A percentile compares a stretch with the other conserved stretches of the same genome.
Evolutionary conservation across 75 land plant species (phyloP).

Genomic region (Selaginella moellendorffii): DNA sequence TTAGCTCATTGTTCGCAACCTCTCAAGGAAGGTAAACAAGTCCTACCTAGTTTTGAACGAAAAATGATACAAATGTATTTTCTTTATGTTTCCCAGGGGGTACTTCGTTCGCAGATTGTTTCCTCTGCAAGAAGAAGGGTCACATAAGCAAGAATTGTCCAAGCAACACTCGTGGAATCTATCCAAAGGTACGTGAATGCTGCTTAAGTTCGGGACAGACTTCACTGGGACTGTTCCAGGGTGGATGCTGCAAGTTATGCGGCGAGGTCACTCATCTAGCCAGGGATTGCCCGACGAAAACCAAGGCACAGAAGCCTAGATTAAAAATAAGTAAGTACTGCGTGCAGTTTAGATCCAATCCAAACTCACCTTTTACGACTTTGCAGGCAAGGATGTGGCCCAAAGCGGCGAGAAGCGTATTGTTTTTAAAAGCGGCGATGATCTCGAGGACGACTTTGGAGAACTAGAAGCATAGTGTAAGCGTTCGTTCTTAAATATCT

Average conservation of each 20-base stretch:
- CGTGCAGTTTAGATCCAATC: background rate
- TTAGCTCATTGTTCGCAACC: conserved; percentile 65
- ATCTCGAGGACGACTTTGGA: conserved; percentile 79
- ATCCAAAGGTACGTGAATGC: conserved; percentile 67
- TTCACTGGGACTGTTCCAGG: conserved; percentile 25
- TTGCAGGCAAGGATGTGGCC: background rate
- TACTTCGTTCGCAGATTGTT: conserved; percentile 79
- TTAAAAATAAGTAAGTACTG: conserved; percentile 34
- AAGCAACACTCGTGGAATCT: conserved; percentile 65
- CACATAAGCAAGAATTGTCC: conserved; percentile 94
- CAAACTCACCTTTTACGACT: background rate
- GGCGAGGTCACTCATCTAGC: conserved; percentile 77
- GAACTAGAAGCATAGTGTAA: too few species aligned
- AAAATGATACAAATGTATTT: background rate
- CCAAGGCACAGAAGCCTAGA: conserved; percentile 16
- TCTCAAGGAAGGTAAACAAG: conserved; percentile 66
- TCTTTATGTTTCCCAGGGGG: conserved; percentile 47
- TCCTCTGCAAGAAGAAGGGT: conserved; percentile 68
- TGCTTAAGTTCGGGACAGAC: conserved; percentile 1
- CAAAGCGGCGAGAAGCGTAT: conserved; percentile 26
- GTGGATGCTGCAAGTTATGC: conserved; percentile 87
- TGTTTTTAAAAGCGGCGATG: conserved; percentile 76
- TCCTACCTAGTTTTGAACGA: too few species aligned
- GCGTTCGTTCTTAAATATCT: too few species aligned
- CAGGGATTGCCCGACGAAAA: conserved; percentile 73